Evolutionary conservation across 106 monocot species (phyloP).

Genomic region (Narthecium ossifragum): DNA sequence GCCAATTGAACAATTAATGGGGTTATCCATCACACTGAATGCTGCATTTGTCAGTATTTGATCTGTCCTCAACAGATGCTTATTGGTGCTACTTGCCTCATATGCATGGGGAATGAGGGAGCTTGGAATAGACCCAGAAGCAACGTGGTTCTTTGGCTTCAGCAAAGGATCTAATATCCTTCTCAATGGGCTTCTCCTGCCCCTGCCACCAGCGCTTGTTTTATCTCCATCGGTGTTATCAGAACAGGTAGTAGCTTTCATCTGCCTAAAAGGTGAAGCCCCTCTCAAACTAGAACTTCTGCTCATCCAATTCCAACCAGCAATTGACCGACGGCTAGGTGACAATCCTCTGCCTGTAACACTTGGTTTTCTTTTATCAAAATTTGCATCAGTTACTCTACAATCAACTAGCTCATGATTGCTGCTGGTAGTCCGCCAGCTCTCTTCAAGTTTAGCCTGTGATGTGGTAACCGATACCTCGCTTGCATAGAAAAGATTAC

Average conservation of each 20-base stretch:
- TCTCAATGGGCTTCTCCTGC: conserved; percentile 48
- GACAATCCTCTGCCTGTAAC: conserved; percentile 8
- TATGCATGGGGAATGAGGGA: conserved; percentile 8
- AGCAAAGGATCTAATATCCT: conserved; percentile 70
- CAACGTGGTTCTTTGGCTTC: conserved; percentile 34
- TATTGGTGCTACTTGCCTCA: not conserved
- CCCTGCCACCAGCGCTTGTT: conserved; percentile 18
- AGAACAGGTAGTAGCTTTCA: conserved; percentile 3
- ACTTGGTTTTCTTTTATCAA: conserved; percentile 3
- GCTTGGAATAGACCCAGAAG: conserved; percentile 3
- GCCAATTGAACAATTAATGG: conserved; percentile 3
- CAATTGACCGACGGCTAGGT: not conserved
- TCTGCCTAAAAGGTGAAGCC: conserved; percentile 6
- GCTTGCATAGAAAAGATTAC: not conserved
- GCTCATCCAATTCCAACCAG: conserved; percentile 12
- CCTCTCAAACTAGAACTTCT: conserved; percentile 47
- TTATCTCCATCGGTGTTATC: conserved; percentile 25
- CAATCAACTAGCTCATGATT: not conserved
- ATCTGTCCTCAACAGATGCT: conserved; percentile 13
- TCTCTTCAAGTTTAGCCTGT: not conserved
- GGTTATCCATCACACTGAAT: not conserved
- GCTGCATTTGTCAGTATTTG: not conserved
- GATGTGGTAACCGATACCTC: not conserved
- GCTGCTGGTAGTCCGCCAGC: too few relatives aligned
- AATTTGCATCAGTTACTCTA: not conserved